Percentiles rank a stretch among this genome's conserved stretches.
Evolutionary conservation across 805 yeast genomes (phyloP).

Genomic region (Maudiozyma barnettii): DNA sequence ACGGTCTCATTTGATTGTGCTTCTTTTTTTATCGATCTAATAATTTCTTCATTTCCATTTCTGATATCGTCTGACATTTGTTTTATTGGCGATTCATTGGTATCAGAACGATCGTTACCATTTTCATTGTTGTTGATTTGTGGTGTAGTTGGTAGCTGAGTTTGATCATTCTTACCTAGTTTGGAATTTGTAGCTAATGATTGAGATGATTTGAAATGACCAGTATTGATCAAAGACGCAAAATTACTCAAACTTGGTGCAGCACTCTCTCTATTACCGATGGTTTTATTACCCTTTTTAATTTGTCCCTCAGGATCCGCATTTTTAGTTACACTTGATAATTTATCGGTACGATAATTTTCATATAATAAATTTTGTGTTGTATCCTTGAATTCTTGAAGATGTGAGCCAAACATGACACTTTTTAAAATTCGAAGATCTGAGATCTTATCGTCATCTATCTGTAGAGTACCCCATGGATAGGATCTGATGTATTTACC

Average conservation of each 20-base stretch:
- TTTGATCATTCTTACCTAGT: slow-evolving; percentile 15
- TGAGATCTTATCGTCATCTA: slow-evolving; percentile 40
- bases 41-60: slow-evolving; percentile 32
- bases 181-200: slow-evolving; percentile 19
- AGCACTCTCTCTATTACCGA: slow-evolving; percentile 21
- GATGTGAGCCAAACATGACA: slow-evolving; percentile 73
- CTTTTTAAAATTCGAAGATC: slow-evolving; percentile 52
- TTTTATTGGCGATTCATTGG: slow-evolving; percentile 30
- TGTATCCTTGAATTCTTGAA: slow-evolving; percentile 70
- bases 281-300: slow-evolving; percentile 1
- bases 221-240: slow-evolving; percentile 28
- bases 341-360: slow-evolving; percentile 68
- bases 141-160: not conserved
- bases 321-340: slow-evolving; percentile 44
- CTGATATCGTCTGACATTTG: slow-evolving; percentile 30
- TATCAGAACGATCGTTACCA: slow-evolving; percentile 5
- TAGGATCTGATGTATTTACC: slow-evolving; percentile 59
- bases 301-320: not conserved
- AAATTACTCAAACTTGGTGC: slow-evolving; percentile 31
- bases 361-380: slow-evolving; percentile 72
- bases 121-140: slow-evolving; percentile 2
- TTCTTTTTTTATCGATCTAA: slow-evolving; percentile 30
- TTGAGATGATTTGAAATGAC: slow-evolving; percentile 27
- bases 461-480: slow-evolving; percentile 56
- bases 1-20: slow-evolving; percentile 26